Evolutionary conservation across 2,329 filamentous ascomycete genomes (phyloP), one percentile per base, ranked within the genome.

Genomic region (Epichloe brachyelytri): DNA sequence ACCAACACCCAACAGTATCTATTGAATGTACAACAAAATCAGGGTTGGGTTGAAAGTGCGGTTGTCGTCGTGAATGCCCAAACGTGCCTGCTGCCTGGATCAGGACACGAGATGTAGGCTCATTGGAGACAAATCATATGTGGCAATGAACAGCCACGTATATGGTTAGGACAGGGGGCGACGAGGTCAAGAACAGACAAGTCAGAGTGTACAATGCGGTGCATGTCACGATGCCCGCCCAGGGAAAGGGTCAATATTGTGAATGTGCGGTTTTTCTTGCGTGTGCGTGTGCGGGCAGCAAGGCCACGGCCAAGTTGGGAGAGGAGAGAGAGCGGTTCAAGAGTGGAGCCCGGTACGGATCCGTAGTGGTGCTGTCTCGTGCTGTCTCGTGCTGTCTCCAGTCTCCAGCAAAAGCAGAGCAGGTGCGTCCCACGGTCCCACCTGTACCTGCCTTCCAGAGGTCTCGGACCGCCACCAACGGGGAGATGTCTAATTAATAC

Each of bases 81-180:
- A 44, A 15, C 37, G 48, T 33, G 49, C 15, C 49, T 47, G 49
- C 22, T 46, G 37, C 44, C 30, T 43, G 34, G 22, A 20, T 51
- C 43, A 36, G 44, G 38, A 41, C 38, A 47, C 44, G 30, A 43
- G 14, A 17, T 40, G 37, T 22, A 15, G 7, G 11, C 30, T 51
- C 44, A 47, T 51, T 37, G 44, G 30, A 47, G 49, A 14, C 20
- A 7, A 17, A n/a, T 22, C 49, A 38, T 51, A 37, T 46, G 38
- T 46, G 43, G 15, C 17, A 30, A n/a, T 22, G 30, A 26, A 20
- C 11, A 47, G 17, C 15, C 33, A 17, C 20, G 19, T 14, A 8
- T 47, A 20, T 17, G 39, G 39, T 40, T 36, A 38, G n/a, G 19
- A 36, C 30, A 17, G n/a, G 33, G 20, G 19, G 30, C 5, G 40